Evolutionary conservation across 441 rosid species (phyloP).

Genomic region (Populus trichocarpa): DNA sequence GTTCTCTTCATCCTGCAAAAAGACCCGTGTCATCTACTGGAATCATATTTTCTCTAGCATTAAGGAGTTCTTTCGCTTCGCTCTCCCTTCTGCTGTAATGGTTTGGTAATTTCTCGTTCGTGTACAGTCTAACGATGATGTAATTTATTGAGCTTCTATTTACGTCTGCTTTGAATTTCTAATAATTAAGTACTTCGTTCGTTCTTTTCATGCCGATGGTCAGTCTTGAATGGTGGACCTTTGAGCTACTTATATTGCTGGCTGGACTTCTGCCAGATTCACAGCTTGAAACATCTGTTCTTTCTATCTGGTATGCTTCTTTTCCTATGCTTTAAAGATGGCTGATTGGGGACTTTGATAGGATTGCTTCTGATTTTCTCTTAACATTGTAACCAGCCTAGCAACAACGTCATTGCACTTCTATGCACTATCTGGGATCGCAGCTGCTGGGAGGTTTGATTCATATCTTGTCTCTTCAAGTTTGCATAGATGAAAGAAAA

Average conservation of each 20-base stretch:
- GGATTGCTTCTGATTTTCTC: neutral
- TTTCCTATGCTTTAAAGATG: neutral
- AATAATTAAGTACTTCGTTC: neutral
- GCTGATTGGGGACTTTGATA: neutral
- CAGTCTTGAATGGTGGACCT: slow-evolving; percentile 70
- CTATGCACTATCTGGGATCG: slow-evolving; percentile 41
- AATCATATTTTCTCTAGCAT: slow-evolving; percentile 32
- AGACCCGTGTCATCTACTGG: slow-evolving; percentile 16
- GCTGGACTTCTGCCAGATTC: slow-evolving; percentile 54
- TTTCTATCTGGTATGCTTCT: slow-evolving; percentile 51
- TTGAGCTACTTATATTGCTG: slow-evolving; percentile 42
- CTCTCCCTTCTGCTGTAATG: slow-evolving; percentile 58
- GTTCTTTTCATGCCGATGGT: slow-evolving; percentile 1
- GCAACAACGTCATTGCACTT: slow-evolving; percentile 40
- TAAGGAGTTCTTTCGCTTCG: slow-evolving; percentile 39
- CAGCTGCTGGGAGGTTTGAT: slow-evolving; percentile 56
- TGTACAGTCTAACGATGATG: too few relatives aligned
- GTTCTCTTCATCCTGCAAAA: slow-evolving; percentile 35
- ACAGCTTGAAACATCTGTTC: slow-evolving; percentile 54
- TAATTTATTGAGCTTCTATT: neutral
- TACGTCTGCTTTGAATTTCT: neutral
- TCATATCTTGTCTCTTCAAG: neutral
- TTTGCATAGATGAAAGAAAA: neutral
- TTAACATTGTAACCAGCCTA: slow-evolving; percentile 32
- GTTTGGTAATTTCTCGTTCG: slow-evolving; percentile 36